These are phyloP conservation scores for Podospora tetraspora DNA, from an alignment of 495 filamentous ascomycete species.

Conservation along the genomic window DNA sequence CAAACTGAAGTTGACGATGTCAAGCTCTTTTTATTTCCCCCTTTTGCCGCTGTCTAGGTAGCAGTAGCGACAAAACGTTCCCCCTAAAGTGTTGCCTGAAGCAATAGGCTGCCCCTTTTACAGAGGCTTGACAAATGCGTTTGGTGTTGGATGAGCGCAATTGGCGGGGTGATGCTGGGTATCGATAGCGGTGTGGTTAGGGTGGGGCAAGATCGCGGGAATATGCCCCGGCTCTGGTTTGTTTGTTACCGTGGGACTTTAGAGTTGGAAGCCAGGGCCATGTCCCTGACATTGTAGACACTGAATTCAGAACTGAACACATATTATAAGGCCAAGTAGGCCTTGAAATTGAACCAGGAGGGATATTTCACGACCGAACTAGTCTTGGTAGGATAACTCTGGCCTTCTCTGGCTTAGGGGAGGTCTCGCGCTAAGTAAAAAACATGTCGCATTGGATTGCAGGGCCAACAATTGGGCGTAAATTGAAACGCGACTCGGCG, in stretches of 20 bases:
- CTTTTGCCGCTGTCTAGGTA: conserved; percentile 6
- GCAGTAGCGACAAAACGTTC: conserved; percentile 5
- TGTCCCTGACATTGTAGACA: not conserved
- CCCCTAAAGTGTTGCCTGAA: conserved; percentile 6
- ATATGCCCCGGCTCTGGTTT: not conserved
- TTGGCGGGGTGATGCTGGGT: conserved; percentile 3
- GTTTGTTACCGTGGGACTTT: not conserved
- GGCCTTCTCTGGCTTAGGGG: no score
- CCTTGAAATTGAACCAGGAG: no score
- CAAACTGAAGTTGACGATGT: not conserved
- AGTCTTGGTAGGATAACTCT: no score
- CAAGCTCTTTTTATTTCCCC: not conserved
- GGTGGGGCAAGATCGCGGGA: conserved; percentile 8
- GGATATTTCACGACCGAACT: no score
- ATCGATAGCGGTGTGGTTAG: not conserved
- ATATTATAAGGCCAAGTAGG: no score
- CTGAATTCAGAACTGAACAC: no score
- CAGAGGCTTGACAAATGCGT: conserved; percentile 9
- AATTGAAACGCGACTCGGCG: conserved; percentile 32
- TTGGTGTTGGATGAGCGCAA: conserved; percentile 3
- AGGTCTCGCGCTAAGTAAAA: no score
- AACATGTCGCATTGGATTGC: not conserved
- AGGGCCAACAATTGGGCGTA: conserved; percentile 12
- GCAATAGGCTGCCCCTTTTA: not conserved
- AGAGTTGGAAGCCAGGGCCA: not conserved